A percentile compares a stretch with the other conserved stretches of the same genome.
Conservation (phyloP, 192 early-diverging fungal species). For the Umbelopsis ramanniana region DNA sequence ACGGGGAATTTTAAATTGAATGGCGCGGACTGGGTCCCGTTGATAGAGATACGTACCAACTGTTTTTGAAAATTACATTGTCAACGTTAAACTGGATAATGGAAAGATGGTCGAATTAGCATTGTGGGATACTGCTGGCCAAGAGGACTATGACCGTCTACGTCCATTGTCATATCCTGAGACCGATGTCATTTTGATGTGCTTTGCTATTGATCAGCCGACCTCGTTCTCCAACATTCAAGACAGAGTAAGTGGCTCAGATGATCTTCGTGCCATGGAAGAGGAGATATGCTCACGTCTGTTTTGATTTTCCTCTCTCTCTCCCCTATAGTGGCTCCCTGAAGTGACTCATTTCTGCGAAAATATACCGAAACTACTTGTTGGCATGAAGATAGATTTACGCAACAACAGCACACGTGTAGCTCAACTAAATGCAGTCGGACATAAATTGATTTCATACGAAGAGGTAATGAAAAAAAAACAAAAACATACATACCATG, state of each 20-base stretch:
- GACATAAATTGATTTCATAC: conserved; percentile 41
- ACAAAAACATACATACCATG: not conserved
- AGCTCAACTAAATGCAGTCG: conserved; percentile 29
- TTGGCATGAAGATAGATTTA: conserved; percentile 56
- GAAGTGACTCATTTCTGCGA: conserved; percentile 54
- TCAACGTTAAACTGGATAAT: conserved; percentile 57
- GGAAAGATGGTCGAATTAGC: conserved; percentile 64
- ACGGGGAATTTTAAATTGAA: conserved; percentile 10
- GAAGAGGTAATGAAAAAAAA: conserved; percentile 35
- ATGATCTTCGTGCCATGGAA: not conserved
- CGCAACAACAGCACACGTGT: conserved; percentile 34
- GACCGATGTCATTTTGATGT: conserved; percentile 70
- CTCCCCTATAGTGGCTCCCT: conserved; percentile 45
- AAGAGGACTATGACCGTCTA: conserved; percentile 75
- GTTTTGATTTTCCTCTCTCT: not conserved
- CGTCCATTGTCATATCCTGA: conserved; percentile 73
- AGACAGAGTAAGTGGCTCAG: conserved; percentile 76
- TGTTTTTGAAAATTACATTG: conserved; percentile 76
- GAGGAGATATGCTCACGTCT: not conserved
- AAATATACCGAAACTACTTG: conserved; percentile 51
- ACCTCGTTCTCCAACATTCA: conserved; percentile 79
- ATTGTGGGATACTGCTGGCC: conserved; percentile 78
- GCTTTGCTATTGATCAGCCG: conserved; percentile 66
- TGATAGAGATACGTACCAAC: conserved; percentile 69
- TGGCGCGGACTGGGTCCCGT: not conserved